Percentiles rank a stretch among this genome's conserved stretches.
These are phyloP conservation scores for Kitagawia praeruptora DNA, from an alignment of 129 eudicot genomes.

Conservation along the genomic window DNA sequence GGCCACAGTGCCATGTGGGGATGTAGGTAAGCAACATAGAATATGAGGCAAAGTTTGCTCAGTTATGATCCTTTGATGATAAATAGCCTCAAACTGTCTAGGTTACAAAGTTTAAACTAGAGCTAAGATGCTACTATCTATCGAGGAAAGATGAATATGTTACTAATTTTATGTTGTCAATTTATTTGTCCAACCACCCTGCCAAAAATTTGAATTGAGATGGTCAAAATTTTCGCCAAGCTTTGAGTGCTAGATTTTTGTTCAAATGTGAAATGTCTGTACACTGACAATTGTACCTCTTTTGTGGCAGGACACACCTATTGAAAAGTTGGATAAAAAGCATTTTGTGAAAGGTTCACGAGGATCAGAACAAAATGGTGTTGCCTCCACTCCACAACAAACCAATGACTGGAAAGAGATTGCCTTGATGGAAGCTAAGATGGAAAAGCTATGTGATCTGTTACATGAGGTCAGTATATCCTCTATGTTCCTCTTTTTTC, in stretches of 20 bases:
- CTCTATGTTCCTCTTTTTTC: background rate
- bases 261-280: background rate
- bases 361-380: constrained; percentile 50
- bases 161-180: background rate
- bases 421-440: constrained; percentile 74
- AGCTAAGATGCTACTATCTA: no score
- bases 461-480: constrained; percentile 50
- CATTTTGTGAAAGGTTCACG: constrained; percentile 75
- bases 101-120: background rate
- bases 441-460: constrained; percentile 72
- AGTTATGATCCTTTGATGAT: background rate
- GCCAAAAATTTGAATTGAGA: no score
- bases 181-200: background rate
- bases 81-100: background rate
- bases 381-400: constrained; percentile 31
- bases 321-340: constrained; percentile 74
- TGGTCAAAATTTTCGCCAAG: background rate
- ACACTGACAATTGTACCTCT: background rate
- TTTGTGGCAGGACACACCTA: constrained; percentile 68
- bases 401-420: constrained; percentile 56
- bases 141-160: no score
- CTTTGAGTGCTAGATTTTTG: background rate
- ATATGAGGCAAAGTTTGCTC: background rate
- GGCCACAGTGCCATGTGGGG: no score
- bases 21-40: background rate